phyloP scores from a whole-genome alignment of 2,329 filamentous ascomycete genomes.

The Xylariaceae sp. region DNA sequence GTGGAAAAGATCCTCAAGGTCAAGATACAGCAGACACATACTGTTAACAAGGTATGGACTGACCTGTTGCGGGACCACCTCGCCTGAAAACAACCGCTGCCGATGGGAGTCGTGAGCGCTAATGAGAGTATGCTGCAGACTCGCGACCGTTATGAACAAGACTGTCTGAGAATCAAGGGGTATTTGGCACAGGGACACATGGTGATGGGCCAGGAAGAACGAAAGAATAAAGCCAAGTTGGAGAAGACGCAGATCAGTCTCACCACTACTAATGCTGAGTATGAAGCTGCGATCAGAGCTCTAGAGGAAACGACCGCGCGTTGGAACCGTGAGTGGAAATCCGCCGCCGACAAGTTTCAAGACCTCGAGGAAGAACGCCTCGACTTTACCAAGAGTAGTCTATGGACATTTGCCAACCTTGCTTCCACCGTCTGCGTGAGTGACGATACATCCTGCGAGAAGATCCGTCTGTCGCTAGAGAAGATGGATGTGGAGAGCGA shows the following conservation, averaged over 20 bases:
- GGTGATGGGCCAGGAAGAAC: conserved; percentile 99
- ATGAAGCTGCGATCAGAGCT: conserved; percentile 86
- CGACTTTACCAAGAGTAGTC: conserved; percentile 94
- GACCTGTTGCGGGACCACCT: no score
- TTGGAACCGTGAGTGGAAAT: conserved; percentile 99
- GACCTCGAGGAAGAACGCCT: conserved; percentile 95
- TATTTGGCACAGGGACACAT: conserved; percentile 98
- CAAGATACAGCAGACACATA: conserved; percentile 85
- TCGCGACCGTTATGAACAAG: conserved; percentile 91
- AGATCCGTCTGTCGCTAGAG: conserved; percentile 87
- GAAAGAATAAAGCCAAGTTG: conserved; percentile 97
- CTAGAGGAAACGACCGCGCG: conserved; percentile 90
- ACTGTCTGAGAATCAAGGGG: conserved; percentile 96
- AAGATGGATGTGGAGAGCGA: conserved; percentile 97
- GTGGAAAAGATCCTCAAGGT: conserved; percentile 92
- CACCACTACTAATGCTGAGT: conserved; percentile 84
- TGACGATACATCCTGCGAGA: conserved; percentile 94
- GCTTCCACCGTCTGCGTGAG: conserved; percentile 96
- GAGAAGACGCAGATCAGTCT: conserved; percentile 98
- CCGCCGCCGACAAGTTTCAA: conserved; percentile 97
- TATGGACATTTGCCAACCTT: conserved; percentile 98
- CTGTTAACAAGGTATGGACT: conserved; percentile 76
- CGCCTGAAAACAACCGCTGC: background rate
- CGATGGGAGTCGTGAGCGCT: background rate
- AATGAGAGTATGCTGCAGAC: conserved; percentile 47